Base-by-base conservation (phyloP, 495 filamentous ascomycete species). In the Xylaria longipes region DNA sequence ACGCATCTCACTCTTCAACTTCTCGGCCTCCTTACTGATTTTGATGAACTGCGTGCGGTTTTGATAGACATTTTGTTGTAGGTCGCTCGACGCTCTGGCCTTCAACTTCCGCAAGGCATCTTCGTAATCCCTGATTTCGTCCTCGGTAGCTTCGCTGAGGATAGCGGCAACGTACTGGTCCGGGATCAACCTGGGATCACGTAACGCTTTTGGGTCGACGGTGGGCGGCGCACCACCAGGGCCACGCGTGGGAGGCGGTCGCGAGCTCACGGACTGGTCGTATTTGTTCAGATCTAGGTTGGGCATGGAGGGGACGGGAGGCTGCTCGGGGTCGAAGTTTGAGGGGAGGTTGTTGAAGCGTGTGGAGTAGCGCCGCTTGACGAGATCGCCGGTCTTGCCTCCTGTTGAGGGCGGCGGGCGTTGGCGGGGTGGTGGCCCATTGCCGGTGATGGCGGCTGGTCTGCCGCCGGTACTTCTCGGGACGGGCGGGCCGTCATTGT, bases 41-140 rank as follows among this genome's bases (percentile, higher is more conserved):
- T 97, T 95, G 85, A 99, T 97, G 81, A 99, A 99, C 76, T 98
- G 95, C 0, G 94, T 97, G 57, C 96, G 91, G 81, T 99, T 99
- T 77, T 98, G 94, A 80, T 95, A 97, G 41, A 99, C 94, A 84
- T 94, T 99, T 75, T 97, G 92, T 76, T 98, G 97, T 12, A 99
- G 86, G 76, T 98, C 94, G 39, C 90, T 90, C 3, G 94, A 94
- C 1, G 94, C 95, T 45, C 93, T 89, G 72, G 89, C 90, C 76
- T 95, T 94, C 60, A 95, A 85, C 76, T 93, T 93, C 72, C 89
- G 88, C 43, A 99, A 84, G 14, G 87, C 88, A 52, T 84, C 77
- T 75, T 97, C 93, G 79, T 91, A 99, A 48, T 94, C 90, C 48
- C 89, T 89, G 65, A 99, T 97, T 72, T 98, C 95, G 74, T 94